phyloP scores from a whole-genome alignment of 805 yeast genomes.

The Suhomyces prunicola region DNA sequence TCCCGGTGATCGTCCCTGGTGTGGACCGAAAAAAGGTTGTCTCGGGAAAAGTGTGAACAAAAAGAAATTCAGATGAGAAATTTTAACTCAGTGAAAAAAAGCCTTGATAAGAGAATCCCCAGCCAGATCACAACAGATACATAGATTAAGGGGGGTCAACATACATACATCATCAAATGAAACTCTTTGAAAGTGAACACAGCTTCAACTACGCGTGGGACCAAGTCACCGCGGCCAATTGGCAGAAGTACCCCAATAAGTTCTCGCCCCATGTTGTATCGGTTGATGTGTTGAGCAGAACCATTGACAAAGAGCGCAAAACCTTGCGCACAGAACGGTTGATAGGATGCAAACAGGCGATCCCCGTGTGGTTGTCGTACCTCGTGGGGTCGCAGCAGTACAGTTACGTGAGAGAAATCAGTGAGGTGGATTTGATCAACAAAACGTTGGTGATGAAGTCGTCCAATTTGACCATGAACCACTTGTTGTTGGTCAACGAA shows the following conservation, averaged over 20 bases:
- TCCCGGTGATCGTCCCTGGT: neutral
- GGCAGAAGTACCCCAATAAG: slow-evolving; percentile 97
- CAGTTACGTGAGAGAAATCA: slow-evolving; percentile 84
- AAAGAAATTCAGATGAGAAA: neutral
- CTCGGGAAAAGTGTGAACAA: neutral
- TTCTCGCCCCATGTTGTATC: slow-evolving; percentile 88
- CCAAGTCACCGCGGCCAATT: slow-evolving; percentile 90
- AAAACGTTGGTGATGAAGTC: slow-evolving; percentile 75
- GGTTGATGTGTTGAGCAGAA: slow-evolving; percentile 82
- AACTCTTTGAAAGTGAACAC: slow-evolving; percentile 68
- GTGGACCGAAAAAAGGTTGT: neutral
- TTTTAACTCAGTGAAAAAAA: neutral
- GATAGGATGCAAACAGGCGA: slow-evolving; percentile 81
- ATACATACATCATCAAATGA: slow-evolving; percentile 43
- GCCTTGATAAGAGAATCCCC: neutral
- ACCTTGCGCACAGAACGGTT: slow-evolving; percentile 74
- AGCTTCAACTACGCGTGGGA: slow-evolving; percentile 86
- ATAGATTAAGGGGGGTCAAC: neutral
- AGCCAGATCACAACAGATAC: neutral
- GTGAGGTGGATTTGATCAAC: slow-evolving; percentile 69
- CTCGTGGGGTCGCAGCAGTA: slow-evolving; percentile 70
- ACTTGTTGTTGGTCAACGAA: slow-evolving; percentile 76
- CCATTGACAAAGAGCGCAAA: slow-evolving; percentile 47
- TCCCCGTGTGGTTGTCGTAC: slow-evolving; percentile 76
- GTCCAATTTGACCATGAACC: slow-evolving; percentile 79